Base-by-base conservation (phyloP, 2,329 filamentous ascomycete species). In the Fusarium vanettenii region DNA sequence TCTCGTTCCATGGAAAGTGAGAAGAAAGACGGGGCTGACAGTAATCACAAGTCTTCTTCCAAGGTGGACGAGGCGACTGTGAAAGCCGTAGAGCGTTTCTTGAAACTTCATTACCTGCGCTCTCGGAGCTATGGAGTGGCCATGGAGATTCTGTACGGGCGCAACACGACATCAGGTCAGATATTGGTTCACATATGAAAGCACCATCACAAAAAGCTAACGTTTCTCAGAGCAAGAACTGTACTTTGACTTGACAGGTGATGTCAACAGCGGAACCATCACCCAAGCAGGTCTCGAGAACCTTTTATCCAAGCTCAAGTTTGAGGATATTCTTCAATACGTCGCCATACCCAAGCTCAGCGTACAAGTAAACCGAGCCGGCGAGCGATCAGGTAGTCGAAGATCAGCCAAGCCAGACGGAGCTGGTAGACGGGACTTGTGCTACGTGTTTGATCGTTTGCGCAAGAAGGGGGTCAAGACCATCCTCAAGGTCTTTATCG, bases 61-160 rank as follows among this genome's bases (percentile, higher is more conserved):
- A 50, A 37, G n/a, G 67, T 69, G 6, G 67, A 69, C 33, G 67
- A 69, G 25, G 14, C 31, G 1, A 62, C 35, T 5, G 63, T 66
- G 16, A 69, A 57, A 14, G 31, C 37, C 2, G 31, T 69, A 2
- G 67, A 69, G 13, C 63, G n/a, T 2, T 59, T 67, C 9, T 48
- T 69, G 31, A 69, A 69, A 31, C 14, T 69, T 6, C 67, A 69
- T 57, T 69, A 67, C 25, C 33, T 69, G 56, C 39, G 67, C 25
- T 66, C 67, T 22, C 48, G 63, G 5, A 66, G 41, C 6, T 57
- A 39, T 14, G n/a, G 20, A 4, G 56, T 22, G 11, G 67, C 67
- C 4, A 66, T 61, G 57, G 67, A 69, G 27, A 62, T 69, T n/a
- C 5, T 67, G 7, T 67, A 69, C 16, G 67, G 67, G 25, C 37